Percentiles rank a stretch among this genome's conserved stretches.
phyloP scores from a whole-genome alignment of 176 grass and related monocot genomes.

The Cenchrus americanus region DNA sequence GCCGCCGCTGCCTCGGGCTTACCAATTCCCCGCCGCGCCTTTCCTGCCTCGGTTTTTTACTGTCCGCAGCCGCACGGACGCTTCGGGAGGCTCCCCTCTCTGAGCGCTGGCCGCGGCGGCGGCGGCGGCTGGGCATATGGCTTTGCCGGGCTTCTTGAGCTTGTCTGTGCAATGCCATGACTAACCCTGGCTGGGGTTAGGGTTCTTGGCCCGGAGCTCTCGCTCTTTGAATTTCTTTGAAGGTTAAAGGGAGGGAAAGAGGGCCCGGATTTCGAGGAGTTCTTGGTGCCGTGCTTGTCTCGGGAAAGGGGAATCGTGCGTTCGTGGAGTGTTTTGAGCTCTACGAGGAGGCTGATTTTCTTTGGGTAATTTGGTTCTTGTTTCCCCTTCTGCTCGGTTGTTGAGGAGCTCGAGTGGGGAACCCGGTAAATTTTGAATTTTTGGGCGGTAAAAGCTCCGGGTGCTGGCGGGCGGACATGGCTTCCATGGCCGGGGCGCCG shows the following conservation, averaged over 20 bases:
- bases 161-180: slow-evolving; percentile 44
- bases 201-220: slow-evolving; percentile 37
- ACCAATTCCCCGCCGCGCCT: background rate
- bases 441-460: slow-evolving; percentile 43
- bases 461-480: slow-evolving; percentile 30
- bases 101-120: background rate
- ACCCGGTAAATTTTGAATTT: slow-evolving; percentile 39
- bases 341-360: slow-evolving; percentile 12
- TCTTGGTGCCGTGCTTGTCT: slow-evolving; percentile 38
- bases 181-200: background rate
- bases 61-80: background rate
- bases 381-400: background rate
- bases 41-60: background rate
- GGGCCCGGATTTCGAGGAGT: slow-evolving; percentile 21
- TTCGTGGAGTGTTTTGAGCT: background rate
- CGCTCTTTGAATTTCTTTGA: background rate
- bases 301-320: slow-evolving; percentile 4
- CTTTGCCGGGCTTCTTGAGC: background rate
- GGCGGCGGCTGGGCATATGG: background rate
- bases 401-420: slow-evolving; percentile 29
- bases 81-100: background rate
- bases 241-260: background rate
- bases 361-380: background rate
- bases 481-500: slow-evolving; percentile 77
- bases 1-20: background rate